Evolutionary conservation across 768 basidiomycete genomes (phyloP).

Genomic region (Boletus insuetus): DNA sequence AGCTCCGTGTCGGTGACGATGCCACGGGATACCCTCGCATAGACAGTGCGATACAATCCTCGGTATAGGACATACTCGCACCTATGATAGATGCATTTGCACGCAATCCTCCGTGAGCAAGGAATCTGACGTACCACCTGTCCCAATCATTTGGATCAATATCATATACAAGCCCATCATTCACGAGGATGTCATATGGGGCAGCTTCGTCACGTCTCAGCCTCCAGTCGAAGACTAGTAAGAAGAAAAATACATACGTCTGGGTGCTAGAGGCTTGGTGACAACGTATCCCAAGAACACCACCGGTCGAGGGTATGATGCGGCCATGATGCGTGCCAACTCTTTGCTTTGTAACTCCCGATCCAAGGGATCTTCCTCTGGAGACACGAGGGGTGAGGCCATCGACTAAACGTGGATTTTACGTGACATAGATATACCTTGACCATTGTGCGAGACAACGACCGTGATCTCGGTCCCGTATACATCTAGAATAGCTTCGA

Average conservation of each 20-base stretch:
- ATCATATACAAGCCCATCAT: constrained; percentile 78
- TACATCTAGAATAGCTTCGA: constrained; percentile 79
- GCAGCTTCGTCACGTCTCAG: constrained; percentile 44
- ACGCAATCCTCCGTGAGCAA: not conserved
- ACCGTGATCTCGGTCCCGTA: constrained; percentile 78
- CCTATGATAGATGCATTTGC: constrained; percentile 38
- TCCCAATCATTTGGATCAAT: constrained; percentile 72
- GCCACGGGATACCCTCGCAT: constrained; percentile 77
- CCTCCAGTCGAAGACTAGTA: not conserved
- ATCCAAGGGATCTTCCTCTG: constrained; percentile 89
- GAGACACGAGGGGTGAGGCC: not conserved
- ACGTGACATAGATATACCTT: constrained; percentile 50
- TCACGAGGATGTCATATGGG: constrained; percentile 72
- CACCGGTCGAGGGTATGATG: constrained; percentile 65
- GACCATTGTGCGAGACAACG: constrained; percentile 89
- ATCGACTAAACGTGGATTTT: not conserved
- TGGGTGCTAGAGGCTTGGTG: constrained; percentile 57
- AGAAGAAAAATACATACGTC: constrained; percentile 47
- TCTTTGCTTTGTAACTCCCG: constrained; percentile 81
- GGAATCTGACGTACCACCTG: constrained; percentile 50
- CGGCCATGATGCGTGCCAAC: constrained; percentile 75
- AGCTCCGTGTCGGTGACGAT: constrained; percentile 89
- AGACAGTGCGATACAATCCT: constrained; percentile 75
- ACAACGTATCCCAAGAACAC: constrained; percentile 84
- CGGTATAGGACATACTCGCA: constrained; percentile 92